phyloP scores from a whole-genome alignment of 2,329 filamentous ascomycete species.

The Penicillium sp. region DNA sequence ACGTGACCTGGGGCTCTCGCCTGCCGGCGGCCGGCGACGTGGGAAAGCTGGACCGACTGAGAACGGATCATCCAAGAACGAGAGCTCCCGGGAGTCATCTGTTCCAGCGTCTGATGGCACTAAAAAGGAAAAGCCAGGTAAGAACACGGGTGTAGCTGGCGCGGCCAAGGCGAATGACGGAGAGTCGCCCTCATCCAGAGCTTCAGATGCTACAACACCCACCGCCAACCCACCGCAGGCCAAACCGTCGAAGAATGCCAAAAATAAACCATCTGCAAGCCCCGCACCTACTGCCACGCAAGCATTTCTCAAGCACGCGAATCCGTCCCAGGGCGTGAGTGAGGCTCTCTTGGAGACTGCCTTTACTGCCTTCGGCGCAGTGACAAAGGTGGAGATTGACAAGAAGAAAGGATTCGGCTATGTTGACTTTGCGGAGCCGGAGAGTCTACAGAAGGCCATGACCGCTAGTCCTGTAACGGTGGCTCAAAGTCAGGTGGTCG shows the following conservation, averaged over 20 bases:
- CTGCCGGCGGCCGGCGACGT: constrained; percentile 40
- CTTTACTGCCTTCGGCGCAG: constrained; percentile 65
- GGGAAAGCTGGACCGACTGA: constrained; percentile 30
- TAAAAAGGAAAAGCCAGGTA: constrained; percentile 26
- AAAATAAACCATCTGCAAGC: constrained; percentile 24
- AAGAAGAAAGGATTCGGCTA: constrained; percentile 93
- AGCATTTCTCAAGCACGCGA: constrained; percentile 75
- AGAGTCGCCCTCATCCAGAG: constrained; percentile 20
- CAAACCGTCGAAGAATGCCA: constrained; percentile 25
- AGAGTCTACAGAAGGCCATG: constrained; percentile 69
- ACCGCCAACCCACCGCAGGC: constrained; percentile 13
- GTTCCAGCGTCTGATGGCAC: constrained; percentile 3
- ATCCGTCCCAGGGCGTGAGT: constrained; percentile 85
- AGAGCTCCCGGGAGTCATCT: constrained; percentile 16
- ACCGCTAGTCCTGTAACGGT: constrained; percentile 74
- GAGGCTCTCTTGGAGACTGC: constrained; percentile 70
- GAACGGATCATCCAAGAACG: constrained; percentile 19
- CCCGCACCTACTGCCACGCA: constrained; percentile 31
- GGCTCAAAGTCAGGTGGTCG: constrained; percentile 78
- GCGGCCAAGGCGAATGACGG: constrained; percentile 18
- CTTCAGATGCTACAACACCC: constrained; percentile 14
- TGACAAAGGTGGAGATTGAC: constrained; percentile 82
- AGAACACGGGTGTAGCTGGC: constrained; percentile 9
- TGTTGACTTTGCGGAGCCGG: constrained; percentile 73
- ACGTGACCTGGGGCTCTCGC: constrained; percentile 54